Evolutionary conservation across 2,329 filamentous ascomycete genomes (phyloP).

Genomic region (Fusarium odoratissimum): DNA sequence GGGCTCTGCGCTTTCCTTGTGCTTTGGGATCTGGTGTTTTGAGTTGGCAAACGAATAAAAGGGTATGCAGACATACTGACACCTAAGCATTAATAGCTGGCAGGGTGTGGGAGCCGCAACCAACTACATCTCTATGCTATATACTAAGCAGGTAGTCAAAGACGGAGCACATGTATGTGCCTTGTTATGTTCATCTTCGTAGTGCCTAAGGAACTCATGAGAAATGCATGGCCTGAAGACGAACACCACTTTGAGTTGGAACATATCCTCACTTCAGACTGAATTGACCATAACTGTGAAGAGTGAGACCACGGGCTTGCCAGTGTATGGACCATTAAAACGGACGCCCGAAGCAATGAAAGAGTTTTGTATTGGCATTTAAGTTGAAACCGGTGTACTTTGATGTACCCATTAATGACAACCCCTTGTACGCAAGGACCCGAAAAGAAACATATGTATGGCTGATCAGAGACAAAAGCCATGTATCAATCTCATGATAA

Average conservation of each 20-base stretch:
- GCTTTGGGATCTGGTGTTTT: constrained; percentile 78
- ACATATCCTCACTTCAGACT: not conserved
- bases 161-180: constrained; percentile 9
- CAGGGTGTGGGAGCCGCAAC: constrained; percentile 9
- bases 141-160: not conserved
- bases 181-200: not conserved
- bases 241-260: not conserved
- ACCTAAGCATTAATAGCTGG: not conserved
- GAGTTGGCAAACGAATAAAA: constrained; percentile 5
- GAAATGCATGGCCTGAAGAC: not conserved
- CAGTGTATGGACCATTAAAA: not conserved
- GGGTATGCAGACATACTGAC: not conserved
- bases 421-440: not conserved
- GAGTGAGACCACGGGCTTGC: not conserved
- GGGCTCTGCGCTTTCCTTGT: constrained; percentile 80
- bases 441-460: not conserved
- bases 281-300: not conserved
- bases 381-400: not conserved
- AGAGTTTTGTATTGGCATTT: not conserved
- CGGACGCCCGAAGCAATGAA: not conserved
- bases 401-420: not conserved
- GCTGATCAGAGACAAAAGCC: not conserved
- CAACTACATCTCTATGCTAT: not conserved
- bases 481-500: not conserved
- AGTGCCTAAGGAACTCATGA: not conserved